Conservation (phyloP, 75 land plant species). For the Ceratopteris richardii region DNA sequence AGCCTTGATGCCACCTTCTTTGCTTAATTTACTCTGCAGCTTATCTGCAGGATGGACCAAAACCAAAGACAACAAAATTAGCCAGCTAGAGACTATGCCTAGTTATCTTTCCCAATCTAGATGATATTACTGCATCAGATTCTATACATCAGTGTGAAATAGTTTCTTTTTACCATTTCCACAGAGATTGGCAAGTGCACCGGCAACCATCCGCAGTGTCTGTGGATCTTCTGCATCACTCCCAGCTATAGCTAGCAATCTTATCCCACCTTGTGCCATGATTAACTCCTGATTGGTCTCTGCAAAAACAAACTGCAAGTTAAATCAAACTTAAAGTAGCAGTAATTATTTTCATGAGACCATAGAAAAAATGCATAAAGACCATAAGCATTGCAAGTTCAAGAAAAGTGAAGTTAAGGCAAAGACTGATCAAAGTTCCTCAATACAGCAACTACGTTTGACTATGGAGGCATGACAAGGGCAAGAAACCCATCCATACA, state of each 20-base stretch:
- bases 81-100: not conserved
- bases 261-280: slow-evolving; percentile 70
- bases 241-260: slow-evolving; percentile 60
- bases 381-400: no score
- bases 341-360: not conserved
- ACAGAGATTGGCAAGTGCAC: slow-evolving; percentile 85
- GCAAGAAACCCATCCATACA: no score
- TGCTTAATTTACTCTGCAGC: slow-evolving; percentile 43
- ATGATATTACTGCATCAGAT: not conserved
- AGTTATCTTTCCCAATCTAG: not conserved
- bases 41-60: slow-evolving; percentile 36
- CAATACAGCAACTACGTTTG: no score
- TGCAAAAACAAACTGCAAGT: slow-evolving; percentile 13
- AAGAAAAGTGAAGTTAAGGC: no score
- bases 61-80: no score
- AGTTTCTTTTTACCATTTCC: slow-evolving; percentile 64
- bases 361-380: not conserved
- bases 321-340: not conserved
- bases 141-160: not conserved
- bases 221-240: slow-evolving; percentile 84
- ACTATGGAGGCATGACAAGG: slow-evolving; percentile 9
- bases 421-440: no score
- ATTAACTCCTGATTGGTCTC: slow-evolving; percentile 86
- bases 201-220: slow-evolving; percentile 90
- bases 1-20: slow-evolving; percentile 73